phyloP scores from a whole-genome alignment of 148 eudicot genomes.

The Rheum nobile region DNA sequence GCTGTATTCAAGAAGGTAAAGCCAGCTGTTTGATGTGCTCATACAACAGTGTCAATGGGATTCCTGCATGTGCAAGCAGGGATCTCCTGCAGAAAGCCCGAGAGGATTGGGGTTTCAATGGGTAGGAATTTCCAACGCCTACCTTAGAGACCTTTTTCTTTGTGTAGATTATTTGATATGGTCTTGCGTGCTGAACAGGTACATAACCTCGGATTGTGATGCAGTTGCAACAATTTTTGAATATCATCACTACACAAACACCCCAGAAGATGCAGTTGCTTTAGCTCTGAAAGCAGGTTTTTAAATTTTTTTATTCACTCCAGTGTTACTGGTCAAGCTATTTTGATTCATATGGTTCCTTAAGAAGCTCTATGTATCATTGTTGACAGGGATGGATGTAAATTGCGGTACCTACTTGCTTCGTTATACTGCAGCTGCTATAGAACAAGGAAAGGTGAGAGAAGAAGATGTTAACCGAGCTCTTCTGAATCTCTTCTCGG shows the following conservation, averaged over 20 bases:
- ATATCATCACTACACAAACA: slow-evolving; percentile 49
- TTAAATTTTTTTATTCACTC: neutral
- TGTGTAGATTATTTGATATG: neutral
- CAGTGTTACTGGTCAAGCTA: no score
- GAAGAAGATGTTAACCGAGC: slow-evolving; percentile 77
- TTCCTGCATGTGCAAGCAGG: slow-evolving; percentile 70
- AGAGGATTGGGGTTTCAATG: slow-evolving; percentile 73
- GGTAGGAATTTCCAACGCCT: slow-evolving; percentile 37
- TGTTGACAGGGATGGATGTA: slow-evolving; percentile 63
- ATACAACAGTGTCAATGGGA: slow-evolving; percentile 80
- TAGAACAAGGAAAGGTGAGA: slow-evolving; percentile 52
- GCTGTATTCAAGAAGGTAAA: slow-evolving; percentile 73
- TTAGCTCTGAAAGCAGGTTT: slow-evolving; percentile 82
- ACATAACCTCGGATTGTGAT: slow-evolving; percentile 90
- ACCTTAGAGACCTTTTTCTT: neutral
- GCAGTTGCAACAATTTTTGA: slow-evolving; percentile 93
- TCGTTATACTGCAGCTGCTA: slow-evolving; percentile 50
- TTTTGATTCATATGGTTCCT: neutral
- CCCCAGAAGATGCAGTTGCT: slow-evolving; percentile 84
- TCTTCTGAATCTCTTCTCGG: slow-evolving; percentile 57
- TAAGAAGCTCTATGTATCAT: neutral
- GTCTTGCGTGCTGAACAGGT: slow-evolving; percentile 33
- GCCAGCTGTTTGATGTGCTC: slow-evolving; percentile 99
- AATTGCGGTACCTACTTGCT: slow-evolving; percentile 87
- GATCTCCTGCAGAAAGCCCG: slow-evolving; percentile 75